Evolutionary conservation across 768 basidiomycete genomes (phyloP).

Genomic region (Mycena leptocephala): DNA sequence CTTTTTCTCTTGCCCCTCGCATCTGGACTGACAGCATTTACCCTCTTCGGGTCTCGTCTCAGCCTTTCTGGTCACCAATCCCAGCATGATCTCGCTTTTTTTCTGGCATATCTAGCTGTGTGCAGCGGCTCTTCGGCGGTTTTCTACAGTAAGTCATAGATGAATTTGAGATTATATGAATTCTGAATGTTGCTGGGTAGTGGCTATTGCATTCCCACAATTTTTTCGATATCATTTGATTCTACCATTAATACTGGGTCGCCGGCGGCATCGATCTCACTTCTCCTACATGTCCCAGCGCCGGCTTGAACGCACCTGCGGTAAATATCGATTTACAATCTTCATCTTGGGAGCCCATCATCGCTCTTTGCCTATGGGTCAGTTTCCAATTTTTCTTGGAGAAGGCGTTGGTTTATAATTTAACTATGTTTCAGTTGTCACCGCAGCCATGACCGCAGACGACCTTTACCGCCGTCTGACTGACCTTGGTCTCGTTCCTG

Average conservation of each 20-base stretch:
- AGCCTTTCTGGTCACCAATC: too few relatives aligned
- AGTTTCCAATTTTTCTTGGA: not conserved
- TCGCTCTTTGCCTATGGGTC: not conserved
- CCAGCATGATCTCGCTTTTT: not conserved
- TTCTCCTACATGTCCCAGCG: not conserved
- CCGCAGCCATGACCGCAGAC: not conserved
- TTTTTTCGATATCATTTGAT: not conserved
- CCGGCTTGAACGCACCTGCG: not conserved
- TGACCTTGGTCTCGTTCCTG: not conserved
- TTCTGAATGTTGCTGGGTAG: not conserved
- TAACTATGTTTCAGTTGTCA: not conserved
- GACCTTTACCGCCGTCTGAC: not conserved
- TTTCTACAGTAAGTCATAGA: not conserved
- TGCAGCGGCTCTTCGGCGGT: not conserved
- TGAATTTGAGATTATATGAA: not conserved
- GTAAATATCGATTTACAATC: not conserved
- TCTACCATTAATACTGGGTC: not conserved
- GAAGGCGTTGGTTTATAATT: not conserved
- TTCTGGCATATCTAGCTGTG: not conserved
- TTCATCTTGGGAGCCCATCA: not conserved
- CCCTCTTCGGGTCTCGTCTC: too few relatives aligned
- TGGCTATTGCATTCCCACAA: not conserved
- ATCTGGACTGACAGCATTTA: too few relatives aligned
- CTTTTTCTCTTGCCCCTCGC: too few relatives aligned
- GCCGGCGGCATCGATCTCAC: not conserved